Base-by-base conservation (phyloP, 2,329 filamentous ascomycete genomes). In the Aureobasidium lini region DNA sequence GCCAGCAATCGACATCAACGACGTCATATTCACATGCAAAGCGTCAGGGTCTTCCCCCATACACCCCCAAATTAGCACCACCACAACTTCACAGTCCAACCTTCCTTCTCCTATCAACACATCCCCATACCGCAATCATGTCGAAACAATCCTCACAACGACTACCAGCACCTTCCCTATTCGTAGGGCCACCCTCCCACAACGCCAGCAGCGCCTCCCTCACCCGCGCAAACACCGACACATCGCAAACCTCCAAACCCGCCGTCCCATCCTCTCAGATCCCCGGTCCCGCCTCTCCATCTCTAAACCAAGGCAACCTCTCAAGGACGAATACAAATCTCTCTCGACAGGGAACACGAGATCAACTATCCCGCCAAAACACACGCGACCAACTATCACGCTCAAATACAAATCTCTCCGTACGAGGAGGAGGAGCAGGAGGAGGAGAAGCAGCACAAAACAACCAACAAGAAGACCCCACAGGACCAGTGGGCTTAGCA, bases 181-280 rank as follows among this genome's bases (percentile, higher is more conserved):
- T 95, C 72, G 82, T 91, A 60, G 89, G 89, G 42, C 85, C 85
- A 1, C 89, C 90, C 15, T 95, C 90, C 6, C 87, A 85, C 65
- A 86, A 90, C 75, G 84, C 86, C 61, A 81, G 78, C n/a, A 76
- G 74, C 58, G 73, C 75, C 43, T 80, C 77, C 16, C 72, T 81
- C 37, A 34, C 37, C n/a, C 37, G 49, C 66, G 75, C 5, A 67
- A 66, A 31, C 65, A 50, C 48, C 3, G 37, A 48, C n/a, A 48
- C 32, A 32, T 58, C 37, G 16, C 56, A 44, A 49, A 47, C 10
- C 54, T 53, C 48, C 1, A 34, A 36, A 40, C 37, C 37, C 48
- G 8, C n/a, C 37, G n/a, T 54, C 6, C 50, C 50, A 1, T 32
- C 42, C 16, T 50, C 42, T 6, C 28, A 23, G 13, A 50, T 28